Conservation (phyloP, 192 early-diverging fungal genomes). For the Backusella sp. region DNA sequence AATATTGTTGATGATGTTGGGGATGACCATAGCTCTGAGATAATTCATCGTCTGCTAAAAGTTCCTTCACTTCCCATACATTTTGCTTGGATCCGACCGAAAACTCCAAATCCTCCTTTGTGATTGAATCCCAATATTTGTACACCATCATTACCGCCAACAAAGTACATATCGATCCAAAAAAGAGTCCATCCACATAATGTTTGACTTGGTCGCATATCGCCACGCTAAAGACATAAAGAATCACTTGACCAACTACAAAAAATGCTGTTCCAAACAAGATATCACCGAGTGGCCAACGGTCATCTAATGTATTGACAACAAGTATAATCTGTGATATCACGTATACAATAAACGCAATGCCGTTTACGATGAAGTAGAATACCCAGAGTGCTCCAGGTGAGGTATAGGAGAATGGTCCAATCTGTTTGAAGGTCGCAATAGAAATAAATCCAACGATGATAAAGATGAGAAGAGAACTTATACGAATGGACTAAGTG, state of each 20-base stretch:
- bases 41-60: slow-evolving; percentile 54
- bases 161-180: slow-evolving; percentile 75
- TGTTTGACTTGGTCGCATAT: slow-evolving; percentile 82
- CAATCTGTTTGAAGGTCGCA: slow-evolving; percentile 62
- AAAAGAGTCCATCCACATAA: slow-evolving; percentile 90
- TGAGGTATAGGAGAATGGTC: slow-evolving; percentile 46
- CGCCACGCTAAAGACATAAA: slow-evolving; percentile 64
- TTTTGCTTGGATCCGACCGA: slow-evolving; percentile 80
- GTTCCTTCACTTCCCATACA: slow-evolving; percentile 81
- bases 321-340: slow-evolving; percentile 83
- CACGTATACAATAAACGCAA: slow-evolving; percentile 73
- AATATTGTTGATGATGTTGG: background rate
- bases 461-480: slow-evolving; percentile 68
- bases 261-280: slow-evolving; percentile 79
- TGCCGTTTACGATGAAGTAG: slow-evolving; percentile 73
- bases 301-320: slow-evolving; percentile 80
- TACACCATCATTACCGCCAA: slow-evolving; percentile 94
- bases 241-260: slow-evolving; percentile 67
- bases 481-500: slow-evolving; percentile 72
- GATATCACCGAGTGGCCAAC: slow-evolving; percentile 86
- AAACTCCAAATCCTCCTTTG: slow-evolving; percentile 91
- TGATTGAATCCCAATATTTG: slow-evolving; percentile 94
- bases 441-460: slow-evolving; percentile 63
- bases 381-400: slow-evolving; percentile 71
- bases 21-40: background rate